These are phyloP conservation scores for Mortierella antarctica DNA, from an alignment of 192 early-diverging fungal genomes.

Conservation along the genomic window DNA sequence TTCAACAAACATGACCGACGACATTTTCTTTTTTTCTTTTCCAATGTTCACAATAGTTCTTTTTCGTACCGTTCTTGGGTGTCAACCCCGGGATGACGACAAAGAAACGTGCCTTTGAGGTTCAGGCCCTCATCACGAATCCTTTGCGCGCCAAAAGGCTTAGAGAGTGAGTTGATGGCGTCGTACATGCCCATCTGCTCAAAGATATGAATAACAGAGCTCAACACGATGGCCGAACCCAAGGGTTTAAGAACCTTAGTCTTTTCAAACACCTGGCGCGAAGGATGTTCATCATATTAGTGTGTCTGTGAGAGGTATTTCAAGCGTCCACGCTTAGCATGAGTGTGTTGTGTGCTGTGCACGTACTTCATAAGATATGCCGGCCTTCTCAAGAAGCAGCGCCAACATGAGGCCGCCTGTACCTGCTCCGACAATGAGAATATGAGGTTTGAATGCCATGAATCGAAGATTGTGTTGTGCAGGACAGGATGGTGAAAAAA, in stretches of 20 bases:
- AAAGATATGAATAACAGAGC: neutral
- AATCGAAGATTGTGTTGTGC: too few species aligned
- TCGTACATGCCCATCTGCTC: conserved; percentile 25
- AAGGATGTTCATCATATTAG: neutral
- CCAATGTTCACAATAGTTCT: neutral
- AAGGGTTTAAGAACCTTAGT: conserved; percentile 9
- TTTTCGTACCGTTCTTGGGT: conserved; percentile 28
- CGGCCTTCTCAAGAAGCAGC: conserved; percentile 31
- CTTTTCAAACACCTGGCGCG: neutral
- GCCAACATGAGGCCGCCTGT: conserved; percentile 29
- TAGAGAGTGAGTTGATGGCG: conserved; percentile 19
- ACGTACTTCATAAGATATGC: conserved; percentile 21
- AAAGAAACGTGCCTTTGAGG: conserved; percentile 12
- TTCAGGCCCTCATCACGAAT: conserved; percentile 21
- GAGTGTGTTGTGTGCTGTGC: neutral
- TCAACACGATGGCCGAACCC: conserved; percentile 13
- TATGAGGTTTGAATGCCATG: conserved; percentile 27
- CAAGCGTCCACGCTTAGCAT: conserved; percentile 2
- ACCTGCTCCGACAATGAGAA: conserved; percentile 35
- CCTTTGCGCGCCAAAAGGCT: conserved; percentile 30
- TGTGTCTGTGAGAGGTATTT: neutral
- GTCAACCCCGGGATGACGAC: conserved; percentile 9
- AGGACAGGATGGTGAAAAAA: too few species aligned
- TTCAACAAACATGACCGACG: neutral
- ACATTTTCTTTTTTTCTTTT: neutral